Evolutionary conservation across 2,329 filamentous ascomycete genomes (phyloP).

Genomic region (Alternaria brassicicola): DNA sequence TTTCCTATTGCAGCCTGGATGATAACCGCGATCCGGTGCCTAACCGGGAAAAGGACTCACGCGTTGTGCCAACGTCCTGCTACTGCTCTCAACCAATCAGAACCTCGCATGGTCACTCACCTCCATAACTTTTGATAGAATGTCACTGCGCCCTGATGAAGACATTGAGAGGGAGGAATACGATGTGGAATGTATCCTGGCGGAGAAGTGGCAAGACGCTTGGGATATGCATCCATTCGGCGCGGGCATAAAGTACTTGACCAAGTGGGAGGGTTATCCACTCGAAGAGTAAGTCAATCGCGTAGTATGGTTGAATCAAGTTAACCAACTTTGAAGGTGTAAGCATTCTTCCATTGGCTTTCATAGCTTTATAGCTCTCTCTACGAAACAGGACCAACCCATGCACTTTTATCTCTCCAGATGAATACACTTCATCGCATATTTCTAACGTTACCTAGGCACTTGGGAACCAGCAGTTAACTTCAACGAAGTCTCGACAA

Average conservation of each 20-base stretch:
- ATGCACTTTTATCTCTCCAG: not conserved
- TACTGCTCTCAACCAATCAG: conserved; percentile 19
- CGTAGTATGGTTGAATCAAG: not conserved
- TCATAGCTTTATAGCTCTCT: not conserved
- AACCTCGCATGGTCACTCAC: not conserved
- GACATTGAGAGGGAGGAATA: conserved; percentile 17
- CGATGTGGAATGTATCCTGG: conserved; percentile 31
- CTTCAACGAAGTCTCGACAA: not conserved
- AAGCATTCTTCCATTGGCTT: not conserved
- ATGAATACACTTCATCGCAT: not conserved
- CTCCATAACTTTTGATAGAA: conserved; percentile 3
- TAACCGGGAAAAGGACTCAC: not conserved
- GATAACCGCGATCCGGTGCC: not conserved
- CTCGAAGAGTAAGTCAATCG: conserved; percentile 40
- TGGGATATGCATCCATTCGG: conserved; percentile 32
- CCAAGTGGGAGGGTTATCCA: conserved; percentile 68
- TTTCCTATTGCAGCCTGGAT: not conserved
- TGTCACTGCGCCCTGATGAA: conserved; percentile 9
- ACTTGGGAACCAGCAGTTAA: conserved; percentile 38
- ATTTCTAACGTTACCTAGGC: conserved; percentile 17
- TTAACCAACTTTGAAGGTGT: conserved; percentile 14
- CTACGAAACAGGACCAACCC: not conserved
- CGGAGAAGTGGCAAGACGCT: conserved; percentile 53
- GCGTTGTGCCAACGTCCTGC: not conserved
- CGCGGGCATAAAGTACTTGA: conserved; percentile 57